phyloP scores from a whole-genome alignment of 345 rosid species.

The Microthlaspi erraticum region DNA sequence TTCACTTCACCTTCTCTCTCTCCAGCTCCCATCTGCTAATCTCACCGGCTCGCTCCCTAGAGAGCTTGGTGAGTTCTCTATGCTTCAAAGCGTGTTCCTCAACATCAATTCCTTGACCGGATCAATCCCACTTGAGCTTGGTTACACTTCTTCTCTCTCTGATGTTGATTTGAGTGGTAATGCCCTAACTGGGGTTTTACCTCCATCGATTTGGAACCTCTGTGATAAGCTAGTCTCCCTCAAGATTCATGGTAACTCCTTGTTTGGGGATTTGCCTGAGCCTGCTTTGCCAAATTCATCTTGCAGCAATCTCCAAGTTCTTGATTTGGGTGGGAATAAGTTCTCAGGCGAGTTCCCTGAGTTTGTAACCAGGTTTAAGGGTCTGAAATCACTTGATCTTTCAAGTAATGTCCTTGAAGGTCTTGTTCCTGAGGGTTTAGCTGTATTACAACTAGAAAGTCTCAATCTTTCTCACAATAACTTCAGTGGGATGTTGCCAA shows the following conservation, averaged over 20 bases:
- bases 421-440: constrained; percentile 65
- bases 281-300: constrained; percentile 85
- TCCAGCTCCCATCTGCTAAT: constrained; percentile 89
- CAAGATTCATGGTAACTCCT: constrained; percentile 67
- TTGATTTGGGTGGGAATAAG: constrained; percentile 83
- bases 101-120: constrained; percentile 82
- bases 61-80: constrained; percentile 87
- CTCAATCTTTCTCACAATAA: constrained; percentile 89
- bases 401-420: constrained; percentile 75
- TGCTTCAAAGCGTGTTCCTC: constrained; percentile 83
- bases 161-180: constrained; percentile 80
- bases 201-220: constrained; percentile 92
- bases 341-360: constrained; percentile 85
- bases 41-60: constrained; percentile 90
- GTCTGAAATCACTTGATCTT: constrained; percentile 80
- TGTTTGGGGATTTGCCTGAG: constrained; percentile 72
- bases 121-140: constrained; percentile 88
- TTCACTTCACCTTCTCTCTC: constrained; percentile 72
- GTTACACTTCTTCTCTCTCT: constrained; percentile 81
- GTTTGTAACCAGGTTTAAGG: constrained; percentile 63
- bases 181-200: constrained; percentile 61
- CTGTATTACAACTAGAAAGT: constrained; percentile 60
- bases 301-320: constrained; percentile 66
- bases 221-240: constrained; percentile 79
- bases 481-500: constrained; percentile 80